Evolutionary conservation across 2,329 filamentous ascomycete species (phyloP).

Genomic region (Stagonosporopsis rhizophila): DNA sequence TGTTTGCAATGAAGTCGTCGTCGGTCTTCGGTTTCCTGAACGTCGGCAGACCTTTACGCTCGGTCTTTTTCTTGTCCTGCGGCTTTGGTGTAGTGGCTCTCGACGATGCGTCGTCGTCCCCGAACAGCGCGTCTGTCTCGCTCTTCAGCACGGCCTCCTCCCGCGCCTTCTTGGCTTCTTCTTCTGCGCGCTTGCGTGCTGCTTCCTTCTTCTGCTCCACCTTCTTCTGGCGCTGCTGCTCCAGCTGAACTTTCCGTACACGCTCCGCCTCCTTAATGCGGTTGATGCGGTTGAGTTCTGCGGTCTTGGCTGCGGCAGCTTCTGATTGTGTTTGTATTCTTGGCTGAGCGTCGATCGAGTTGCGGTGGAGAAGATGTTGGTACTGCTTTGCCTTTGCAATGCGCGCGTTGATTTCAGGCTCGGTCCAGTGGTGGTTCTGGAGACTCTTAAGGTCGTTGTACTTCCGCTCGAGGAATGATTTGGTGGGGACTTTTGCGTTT

Average conservation of each 20-base stretch:
- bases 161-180: constrained; percentile 56
- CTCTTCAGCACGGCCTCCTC: constrained; percentile 36
- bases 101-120: constrained; percentile 52
- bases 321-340: constrained; percentile 61
- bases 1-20: constrained; percentile 86
- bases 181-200: constrained; percentile 54
- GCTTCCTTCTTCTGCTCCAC: constrained; percentile 55
- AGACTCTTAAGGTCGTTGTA: constrained; percentile 81
- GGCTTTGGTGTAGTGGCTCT: constrained; percentile 54
- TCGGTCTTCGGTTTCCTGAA: constrained; percentile 81
- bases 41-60: constrained; percentile 66
- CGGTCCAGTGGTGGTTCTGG: constrained; percentile 81
- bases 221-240: constrained; percentile 63
- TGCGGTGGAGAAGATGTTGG: constrained; percentile 64
- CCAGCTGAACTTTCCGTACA: constrained; percentile 87
- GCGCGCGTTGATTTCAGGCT: constrained; percentile 81
- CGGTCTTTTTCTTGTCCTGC: constrained; percentile 60
- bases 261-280: constrained; percentile 84
- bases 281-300: constrained; percentile 83
- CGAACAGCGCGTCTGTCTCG: constrained; percentile 56
- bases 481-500: constrained; percentile 75
- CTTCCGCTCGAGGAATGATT: constrained; percentile 71
- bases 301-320: constrained; percentile 80
- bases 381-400: constrained; percentile 69
- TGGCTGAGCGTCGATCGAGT: constrained; percentile 67